Base-by-base conservation (phyloP, 495 filamentous ascomycete species). In the Xylaria intraflava region DNA sequence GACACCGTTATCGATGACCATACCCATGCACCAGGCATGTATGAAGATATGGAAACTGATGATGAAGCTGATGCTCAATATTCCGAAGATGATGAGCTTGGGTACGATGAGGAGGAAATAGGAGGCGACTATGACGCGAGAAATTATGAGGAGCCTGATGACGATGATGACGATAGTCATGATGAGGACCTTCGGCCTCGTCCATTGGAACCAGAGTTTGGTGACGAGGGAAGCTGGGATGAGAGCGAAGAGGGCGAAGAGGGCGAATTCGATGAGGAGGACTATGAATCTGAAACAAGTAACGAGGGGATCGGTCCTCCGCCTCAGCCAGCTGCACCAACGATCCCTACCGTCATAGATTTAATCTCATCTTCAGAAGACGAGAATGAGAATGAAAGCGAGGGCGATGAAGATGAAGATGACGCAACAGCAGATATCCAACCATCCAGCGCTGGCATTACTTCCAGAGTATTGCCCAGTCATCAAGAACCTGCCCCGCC, bases 321-420 rank as follows among this genome's bases (percentile, higher is more conserved):
- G 3, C 27, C 52, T 35, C 54, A 23, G 24, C 36, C 47, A 24
- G 40, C 44, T 27, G 41, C 50, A 30, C 55, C 59, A n/a, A 36
- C 57, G n/a, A 53, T 49, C 11, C 69, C 69, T 44, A 59, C 64
- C 2, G 61, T 72, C 16, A 71, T 72, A 45, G 65, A 67, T 50
- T 58, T 72, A 8, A 60, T 72, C 5, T 72, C 69, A 39, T 68
- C 68, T 22, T 71, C 68, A 0, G 69, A 72, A 35, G 69, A 71
- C 31, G 69, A 70, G 48, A 48, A 27, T 9, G 67, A 60, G 31
- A 55, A 58, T 1, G 58, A 62, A 10, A 52, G 61, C n/a, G 57
- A 54, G 5, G 35, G 3, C 3, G 51, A 53, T 17, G 39, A 56
- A 11, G 53, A 51, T 49, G 39, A 56, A 11, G 53, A 51, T 49